Base-by-base conservation (phyloP, 176 grass and related monocot genomes). In the Neostapfia colusana region DNA sequence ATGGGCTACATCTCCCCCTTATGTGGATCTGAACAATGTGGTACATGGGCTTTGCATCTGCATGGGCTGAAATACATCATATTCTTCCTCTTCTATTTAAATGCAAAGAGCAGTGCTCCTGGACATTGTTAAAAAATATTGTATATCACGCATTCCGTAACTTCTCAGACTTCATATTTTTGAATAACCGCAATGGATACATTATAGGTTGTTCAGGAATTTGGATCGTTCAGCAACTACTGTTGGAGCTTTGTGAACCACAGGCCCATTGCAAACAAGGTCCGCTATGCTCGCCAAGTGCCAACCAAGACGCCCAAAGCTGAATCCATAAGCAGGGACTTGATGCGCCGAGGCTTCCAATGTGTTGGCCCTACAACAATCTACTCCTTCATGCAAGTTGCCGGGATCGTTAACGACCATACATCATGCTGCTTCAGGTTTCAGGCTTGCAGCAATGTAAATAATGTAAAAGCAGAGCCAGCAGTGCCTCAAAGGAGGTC, bases 381-480 rank as follows among this genome's bases (percentile, higher is more conserved):
- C 42, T 93, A 93, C 78, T 89, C 78, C 12, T 89, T 87, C 74
- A 93, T 93, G 90, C 90, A 93, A 72, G 84, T 74, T 20, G 5
- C 81, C 3, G 87, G 87, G 1, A 93, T 93, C 1, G 69, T 89
- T 21, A 82, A 89, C 66, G 90, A 82, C 81, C 90, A 93, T 62
- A 51, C 89, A 2, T 71, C 23, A 0, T 85, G 69, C 60, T 93
- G 90, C 81, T 93, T 89, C 58, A 89, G 84, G 16, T 89, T 75
- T 58, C 73, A 83, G 25, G 77, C 15, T 67, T 79, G 84, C 78
- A 76, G 11, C 25, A 53, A 48, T 54, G 67, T 77, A 60, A 34
- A 82, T 24, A n/a, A 17, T 37, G 17, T 4, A 16, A 50, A n/a
- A 25, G 20, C 61, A 51, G 46, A 82, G 37, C 70, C 62, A 25